Evolutionary conservation across 1,284 basidiomycete genomes (phyloP).

Genomic region (Malassezia caprae): DNA sequence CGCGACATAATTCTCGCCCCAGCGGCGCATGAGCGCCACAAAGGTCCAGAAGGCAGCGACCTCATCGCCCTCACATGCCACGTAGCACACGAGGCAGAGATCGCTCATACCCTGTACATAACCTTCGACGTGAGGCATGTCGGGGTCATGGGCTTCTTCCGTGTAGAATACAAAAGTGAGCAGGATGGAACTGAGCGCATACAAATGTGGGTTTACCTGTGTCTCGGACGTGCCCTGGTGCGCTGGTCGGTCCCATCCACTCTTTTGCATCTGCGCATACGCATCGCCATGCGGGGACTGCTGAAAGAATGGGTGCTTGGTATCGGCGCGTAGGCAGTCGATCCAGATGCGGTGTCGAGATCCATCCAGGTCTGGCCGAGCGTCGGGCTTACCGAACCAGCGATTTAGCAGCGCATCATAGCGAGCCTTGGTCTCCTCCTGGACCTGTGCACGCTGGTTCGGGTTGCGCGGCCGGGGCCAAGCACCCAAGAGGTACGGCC

Average conservation of each 20-base stretch:
- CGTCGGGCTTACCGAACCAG: conserved; percentile 21
- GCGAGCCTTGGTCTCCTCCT: conserved; percentile 9
- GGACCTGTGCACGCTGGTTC: conserved; percentile 23
- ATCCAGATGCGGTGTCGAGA: conserved; percentile 84
- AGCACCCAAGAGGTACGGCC: conserved; percentile 83
- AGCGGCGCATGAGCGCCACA: conserved; percentile 83
- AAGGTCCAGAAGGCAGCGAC: conserved; percentile 91
- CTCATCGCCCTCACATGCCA: conserved; percentile 79
- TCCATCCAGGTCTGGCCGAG: conserved; percentile 30
- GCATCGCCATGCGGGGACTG: conserved; percentile 4
- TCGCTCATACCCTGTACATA: conserved; percentile 98
- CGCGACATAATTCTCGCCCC: conserved; percentile 89
- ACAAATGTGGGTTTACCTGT: conserved; percentile 74
- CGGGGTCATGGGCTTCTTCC: conserved; percentile 9
- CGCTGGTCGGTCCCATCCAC: conserved; percentile 47
- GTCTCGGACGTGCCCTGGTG: conserved; percentile 57
- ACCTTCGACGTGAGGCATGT: conserved; percentile 19
- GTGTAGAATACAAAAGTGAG: conserved; percentile 62
- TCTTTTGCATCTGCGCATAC: conserved; percentile 32
- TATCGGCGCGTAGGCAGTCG: conserved; percentile 92
- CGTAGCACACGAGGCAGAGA: conserved; percentile 82
- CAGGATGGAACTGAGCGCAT: conserved; percentile 66
- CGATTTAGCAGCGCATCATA: conserved; percentile 22
- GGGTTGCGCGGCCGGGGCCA: conserved; percentile 60
- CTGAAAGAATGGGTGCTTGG: conserved; percentile 70